Conservation (phyloP, 805 yeast genomes). For the Saccharomycopsis malanga region DNA sequence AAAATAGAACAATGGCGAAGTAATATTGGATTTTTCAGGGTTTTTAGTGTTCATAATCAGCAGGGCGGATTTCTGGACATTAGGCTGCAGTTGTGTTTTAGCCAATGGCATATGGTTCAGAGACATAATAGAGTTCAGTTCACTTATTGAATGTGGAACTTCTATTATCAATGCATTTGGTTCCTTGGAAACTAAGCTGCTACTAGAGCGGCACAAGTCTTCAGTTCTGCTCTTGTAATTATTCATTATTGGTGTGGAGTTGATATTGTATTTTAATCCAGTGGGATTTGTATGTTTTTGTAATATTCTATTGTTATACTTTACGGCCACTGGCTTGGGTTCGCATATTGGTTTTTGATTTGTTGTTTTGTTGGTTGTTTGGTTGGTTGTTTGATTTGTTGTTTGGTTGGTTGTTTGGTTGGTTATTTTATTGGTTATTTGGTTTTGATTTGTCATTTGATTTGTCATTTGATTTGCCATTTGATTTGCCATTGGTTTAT, state of each 20-base stretch:
- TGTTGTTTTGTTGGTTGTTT: too few species aligned
- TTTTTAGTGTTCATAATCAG: not conserved
- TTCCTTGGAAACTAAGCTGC: not conserved
- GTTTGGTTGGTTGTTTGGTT: too few species aligned
- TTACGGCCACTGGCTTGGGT: slow-evolving; percentile 4
- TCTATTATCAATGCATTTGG: slow-evolving; percentile 2
- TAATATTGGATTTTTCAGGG: not conserved
- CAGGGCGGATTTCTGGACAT: not conserved
- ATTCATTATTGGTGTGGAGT: slow-evolving; percentile 15
- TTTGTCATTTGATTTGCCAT: too few species aligned
- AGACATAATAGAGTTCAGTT: not conserved
- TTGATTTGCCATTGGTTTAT: too few species aligned
- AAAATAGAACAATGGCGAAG: not conserved
- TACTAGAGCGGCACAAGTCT: not conserved
- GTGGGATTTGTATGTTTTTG: not conserved
- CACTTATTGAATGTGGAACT: slow-evolving; percentile 11
- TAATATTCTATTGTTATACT: slow-evolving; percentile 10
- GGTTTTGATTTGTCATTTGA: too few species aligned
- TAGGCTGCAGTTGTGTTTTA: not conserved
- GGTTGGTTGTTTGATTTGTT: too few species aligned
- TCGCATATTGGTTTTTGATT: too few species aligned
- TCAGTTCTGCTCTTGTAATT: not conserved
- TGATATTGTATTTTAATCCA: slow-evolving; percentile 5
- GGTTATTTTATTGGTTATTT: too few species aligned
- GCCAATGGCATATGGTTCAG: not conserved